Conservation (phyloP, 352 stramenopile species). For the Pythium angustatum region DNA sequence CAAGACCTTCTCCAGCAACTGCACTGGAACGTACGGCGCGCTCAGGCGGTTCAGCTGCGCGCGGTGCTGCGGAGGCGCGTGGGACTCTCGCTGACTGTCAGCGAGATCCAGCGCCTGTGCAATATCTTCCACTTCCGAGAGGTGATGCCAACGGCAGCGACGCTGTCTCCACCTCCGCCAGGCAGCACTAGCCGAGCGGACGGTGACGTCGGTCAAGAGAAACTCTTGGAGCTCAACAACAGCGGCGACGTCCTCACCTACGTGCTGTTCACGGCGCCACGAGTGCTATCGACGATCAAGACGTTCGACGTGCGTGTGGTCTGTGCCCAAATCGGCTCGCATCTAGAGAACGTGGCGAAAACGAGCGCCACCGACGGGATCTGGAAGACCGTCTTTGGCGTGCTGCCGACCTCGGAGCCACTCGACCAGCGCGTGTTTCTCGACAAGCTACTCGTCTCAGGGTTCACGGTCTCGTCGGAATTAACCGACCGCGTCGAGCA, state of each 20-base stretch:
- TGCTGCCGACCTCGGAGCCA: slow-evolving; percentile 17
- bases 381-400: slow-evolving; percentile 52
- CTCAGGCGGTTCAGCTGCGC: slow-evolving; percentile 31
- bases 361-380: slow-evolving; percentile 36
- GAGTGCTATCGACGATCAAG: slow-evolving; percentile 32
- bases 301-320: slow-evolving; percentile 33
- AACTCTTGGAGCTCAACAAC: slow-evolving; percentile 40
- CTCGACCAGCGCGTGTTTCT: slow-evolving; percentile 56
- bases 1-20: slow-evolving; percentile 45
- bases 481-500: slow-evolving; percentile 1
- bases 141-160: slow-evolving; percentile 14
- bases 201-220: slow-evolving; percentile 23
- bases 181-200: neutral
- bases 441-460: slow-evolving; percentile 35
- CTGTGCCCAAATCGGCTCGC: slow-evolving; percentile 33
- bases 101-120: slow-evolving; percentile 41
- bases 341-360: slow-evolving; percentile 41
- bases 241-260: slow-evolving; percentile 38
- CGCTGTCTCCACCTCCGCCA: neutral
- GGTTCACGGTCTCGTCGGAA: slow-evolving; percentile 29
- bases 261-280: slow-evolving; percentile 26
- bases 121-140: slow-evolving; percentile 50
- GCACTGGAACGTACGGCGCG: slow-evolving; percentile 43
- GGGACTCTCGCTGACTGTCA: slow-evolving; percentile 30
- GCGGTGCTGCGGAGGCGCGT: slow-evolving; percentile 33